phyloP scores from a whole-genome alignment of 2,329 filamentous ascomycete genomes.

The Lecanicillium sp. region DNA sequence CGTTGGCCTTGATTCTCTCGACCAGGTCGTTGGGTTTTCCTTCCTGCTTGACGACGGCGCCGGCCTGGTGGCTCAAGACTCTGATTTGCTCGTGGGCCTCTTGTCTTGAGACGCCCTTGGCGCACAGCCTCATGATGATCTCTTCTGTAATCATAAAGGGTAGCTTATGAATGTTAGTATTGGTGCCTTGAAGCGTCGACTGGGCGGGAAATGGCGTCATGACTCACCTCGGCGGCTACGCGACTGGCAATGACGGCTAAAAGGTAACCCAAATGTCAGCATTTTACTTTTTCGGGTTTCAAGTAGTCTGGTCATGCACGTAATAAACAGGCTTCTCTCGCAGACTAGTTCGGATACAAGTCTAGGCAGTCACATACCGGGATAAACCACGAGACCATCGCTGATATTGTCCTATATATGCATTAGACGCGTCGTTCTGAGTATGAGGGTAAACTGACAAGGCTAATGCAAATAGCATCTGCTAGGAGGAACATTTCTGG shows the following conservation, averaged over 20 bases:
- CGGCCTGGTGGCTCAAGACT: slow-evolving; percentile 71
- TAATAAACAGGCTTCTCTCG: too few species aligned
- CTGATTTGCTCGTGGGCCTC: slow-evolving; percentile 83
- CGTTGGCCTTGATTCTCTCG: slow-evolving; percentile 60
- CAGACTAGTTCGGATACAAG: too few species aligned
- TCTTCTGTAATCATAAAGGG: slow-evolving; percentile 70
- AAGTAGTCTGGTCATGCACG: too few species aligned
- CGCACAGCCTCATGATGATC: slow-evolving; percentile 71
- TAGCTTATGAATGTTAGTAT: too few species aligned
- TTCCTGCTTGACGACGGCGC: slow-evolving; percentile 45
- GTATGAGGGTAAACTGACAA: too few species aligned
- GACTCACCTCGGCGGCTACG: too few species aligned
- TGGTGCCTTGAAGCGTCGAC: slow-evolving; percentile 59
- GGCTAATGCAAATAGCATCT: slow-evolving; percentile 57
- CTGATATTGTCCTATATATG: slow-evolving; percentile 64
- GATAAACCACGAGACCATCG: slow-evolving; percentile 69
- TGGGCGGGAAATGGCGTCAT: too few species aligned
- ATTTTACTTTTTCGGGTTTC: too few species aligned
- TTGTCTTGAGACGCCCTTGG: slow-evolving; percentile 63
- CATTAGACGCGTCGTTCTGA: too few species aligned
- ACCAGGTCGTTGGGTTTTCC: slow-evolving; percentile 76
- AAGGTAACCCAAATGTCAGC: too few species aligned
- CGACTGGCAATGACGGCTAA: too few species aligned
- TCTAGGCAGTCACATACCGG: too few species aligned
- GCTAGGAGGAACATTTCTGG: slow-evolving; percentile 60